These are phyloP conservation scores for Kingdonia uniflora DNA, from an alignment of 164 flowering plant species.

Conservation along the genomic window DNA sequence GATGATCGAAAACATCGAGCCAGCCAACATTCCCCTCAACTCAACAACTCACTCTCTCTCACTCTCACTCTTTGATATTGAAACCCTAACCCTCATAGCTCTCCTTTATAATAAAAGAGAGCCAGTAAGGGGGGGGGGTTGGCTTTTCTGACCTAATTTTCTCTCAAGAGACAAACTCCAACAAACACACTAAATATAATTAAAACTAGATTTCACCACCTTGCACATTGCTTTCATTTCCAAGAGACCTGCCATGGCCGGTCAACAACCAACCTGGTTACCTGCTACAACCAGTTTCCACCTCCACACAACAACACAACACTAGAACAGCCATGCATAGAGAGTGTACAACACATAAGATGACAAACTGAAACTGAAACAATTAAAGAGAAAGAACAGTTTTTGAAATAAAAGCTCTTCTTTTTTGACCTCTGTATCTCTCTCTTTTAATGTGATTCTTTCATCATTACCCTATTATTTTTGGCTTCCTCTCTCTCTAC, in stretches of 20 bases:
- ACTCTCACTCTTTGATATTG: background rate
- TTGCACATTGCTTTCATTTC: constrained; percentile 10
- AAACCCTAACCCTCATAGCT: constrained; percentile 11
- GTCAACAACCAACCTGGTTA: constrained; percentile 15
- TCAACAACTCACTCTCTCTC: background rate
- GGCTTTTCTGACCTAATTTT: background rate
- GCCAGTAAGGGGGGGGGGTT: background rate
- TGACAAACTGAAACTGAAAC: constrained; percentile 4
- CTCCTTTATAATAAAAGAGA: background rate
- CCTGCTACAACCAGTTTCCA: constrained; percentile 14
- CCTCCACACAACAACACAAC: background rate
- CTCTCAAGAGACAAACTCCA: background rate
- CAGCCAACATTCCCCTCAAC: constrained; percentile 59
- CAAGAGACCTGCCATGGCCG: constrained; percentile 16
- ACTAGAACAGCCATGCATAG: background rate
- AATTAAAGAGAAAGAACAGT: constrained; percentile 1
- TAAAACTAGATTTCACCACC: background rate
- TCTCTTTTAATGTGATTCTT: constrained; percentile 7
- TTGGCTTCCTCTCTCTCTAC: constrained; percentile 15
- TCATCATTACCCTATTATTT: constrained; percentile 46
- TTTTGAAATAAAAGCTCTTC: no score
- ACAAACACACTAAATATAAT: constrained; percentile 6
- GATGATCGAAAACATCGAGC: constrained; percentile 33
- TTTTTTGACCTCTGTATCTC: background rate
- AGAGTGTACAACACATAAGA: background rate